Conservation (phyloP, 139 green algal genomes). For the Chlamydomonas schloesseri region DNA sequence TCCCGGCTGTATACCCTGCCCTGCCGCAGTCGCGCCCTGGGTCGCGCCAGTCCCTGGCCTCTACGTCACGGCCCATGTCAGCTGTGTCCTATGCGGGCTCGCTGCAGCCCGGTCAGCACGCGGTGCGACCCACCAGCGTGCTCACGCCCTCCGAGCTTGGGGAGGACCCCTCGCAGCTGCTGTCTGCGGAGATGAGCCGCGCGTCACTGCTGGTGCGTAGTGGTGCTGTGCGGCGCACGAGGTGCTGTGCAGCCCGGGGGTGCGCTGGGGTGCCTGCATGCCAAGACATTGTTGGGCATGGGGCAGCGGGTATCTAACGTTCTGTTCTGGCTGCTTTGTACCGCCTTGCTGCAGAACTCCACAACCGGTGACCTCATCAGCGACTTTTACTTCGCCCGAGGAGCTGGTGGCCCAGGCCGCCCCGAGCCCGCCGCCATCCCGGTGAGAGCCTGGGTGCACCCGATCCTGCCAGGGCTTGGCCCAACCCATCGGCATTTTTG, state of each 20-base stretch:
- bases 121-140: slow-evolving; percentile 13
- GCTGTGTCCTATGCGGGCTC: neutral
- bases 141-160: slow-evolving; percentile 21
- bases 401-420: no score
- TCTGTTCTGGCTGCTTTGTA: no score
- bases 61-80: neutral
- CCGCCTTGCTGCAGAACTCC: no score
- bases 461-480: no score
- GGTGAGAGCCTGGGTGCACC: no score
- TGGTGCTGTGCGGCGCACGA: no score
- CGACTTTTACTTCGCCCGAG: no score
- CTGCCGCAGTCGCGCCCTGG: neutral
- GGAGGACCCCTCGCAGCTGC: neutral
- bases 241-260: neutral
- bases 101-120: neutral
- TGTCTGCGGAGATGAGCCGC: slow-evolving; percentile 11
- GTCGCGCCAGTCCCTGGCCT: neutral
- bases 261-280: neutral
- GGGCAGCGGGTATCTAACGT: no score
- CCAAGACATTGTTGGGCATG: no score
- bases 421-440: no score
- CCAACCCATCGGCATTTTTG: no score
- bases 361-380: no score
- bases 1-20: neutral
- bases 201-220: neutral